Percentiles rank a stretch among this genome's conserved stretches.
Evolutionary conservation across 1,284 basidiomycete species (phyloP).

Genomic region (Boletus mariae): DNA sequence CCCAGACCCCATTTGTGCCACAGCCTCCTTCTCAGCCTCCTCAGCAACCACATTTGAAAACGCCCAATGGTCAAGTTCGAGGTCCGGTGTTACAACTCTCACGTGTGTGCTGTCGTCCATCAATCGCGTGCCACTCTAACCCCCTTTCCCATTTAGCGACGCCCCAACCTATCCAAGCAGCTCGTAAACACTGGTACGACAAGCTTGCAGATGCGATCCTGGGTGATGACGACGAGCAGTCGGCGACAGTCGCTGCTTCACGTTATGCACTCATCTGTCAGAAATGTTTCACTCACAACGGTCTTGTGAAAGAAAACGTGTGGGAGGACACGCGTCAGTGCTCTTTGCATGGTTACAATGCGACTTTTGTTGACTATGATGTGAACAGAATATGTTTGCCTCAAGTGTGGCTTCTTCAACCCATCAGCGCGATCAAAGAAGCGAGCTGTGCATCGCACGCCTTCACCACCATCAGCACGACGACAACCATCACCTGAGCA

Average conservation of each 20-base stretch:
- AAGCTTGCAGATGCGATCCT: slow-evolving; percentile 83
- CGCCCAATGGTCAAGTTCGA: slow-evolving; percentile 20
- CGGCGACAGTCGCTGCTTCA: slow-evolving; percentile 43
- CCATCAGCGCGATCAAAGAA: slow-evolving; percentile 47
- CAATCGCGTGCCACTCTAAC: slow-evolving; percentile 8
- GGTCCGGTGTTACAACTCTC: slow-evolving; percentile 36
- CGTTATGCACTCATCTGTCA: slow-evolving; percentile 95
- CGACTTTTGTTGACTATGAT: slow-evolving; percentile 1
- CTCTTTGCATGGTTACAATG: neutral
- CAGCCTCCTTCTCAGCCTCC: slow-evolving; percentile 15
- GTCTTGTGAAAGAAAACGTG: slow-evolving; percentile 83
- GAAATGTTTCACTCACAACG: slow-evolving; percentile 92
- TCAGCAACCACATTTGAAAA: slow-evolving; percentile 21
- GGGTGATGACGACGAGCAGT: slow-evolving; percentile 71
- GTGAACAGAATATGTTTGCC: slow-evolving; percentile 66
- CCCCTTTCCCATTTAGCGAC: slow-evolving; percentile 24
- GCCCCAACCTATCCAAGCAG: slow-evolving; percentile 48
- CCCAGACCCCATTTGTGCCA: slow-evolving; percentile 22
- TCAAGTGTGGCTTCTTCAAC: slow-evolving; percentile 75
- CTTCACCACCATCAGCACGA: slow-evolving; percentile 24
- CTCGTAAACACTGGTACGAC: slow-evolving; percentile 84
- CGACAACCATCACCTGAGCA: slow-evolving; percentile 11
- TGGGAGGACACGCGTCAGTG: slow-evolving; percentile 88
- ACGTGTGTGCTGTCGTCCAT: slow-evolving; percentile 33
- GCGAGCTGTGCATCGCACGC: slow-evolving; percentile 18